A percentile compares a stretch with the other conserved stretches of the same genome.
Conservation (phyloP, 768 basidiomycete species). For the Coprinellus aureogranulatus region DNA sequence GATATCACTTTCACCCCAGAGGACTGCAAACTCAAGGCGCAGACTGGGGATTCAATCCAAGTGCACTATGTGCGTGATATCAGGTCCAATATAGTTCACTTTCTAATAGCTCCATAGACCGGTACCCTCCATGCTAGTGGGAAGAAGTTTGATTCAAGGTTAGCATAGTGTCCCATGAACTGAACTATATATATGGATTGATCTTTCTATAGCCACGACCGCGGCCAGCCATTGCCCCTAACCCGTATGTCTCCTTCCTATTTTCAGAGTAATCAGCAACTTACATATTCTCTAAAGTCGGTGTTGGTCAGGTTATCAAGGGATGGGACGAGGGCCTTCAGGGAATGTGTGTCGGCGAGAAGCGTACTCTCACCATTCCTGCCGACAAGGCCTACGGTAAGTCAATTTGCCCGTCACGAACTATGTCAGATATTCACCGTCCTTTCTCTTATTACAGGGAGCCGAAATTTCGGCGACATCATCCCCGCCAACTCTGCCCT, state of each 20-base stretch:
- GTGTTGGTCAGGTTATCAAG: constrained; percentile 75
- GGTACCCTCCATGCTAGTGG: constrained; percentile 77
- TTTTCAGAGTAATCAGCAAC: not conserved
- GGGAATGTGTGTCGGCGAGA: constrained; percentile 86
- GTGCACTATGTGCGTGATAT: constrained; percentile 70
- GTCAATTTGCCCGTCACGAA: constrained; percentile 25
- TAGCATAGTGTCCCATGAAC: constrained; percentile 13
- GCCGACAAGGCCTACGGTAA: constrained; percentile 77
- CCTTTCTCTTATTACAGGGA: constrained; percentile 40
- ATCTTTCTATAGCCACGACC: constrained; percentile 39
- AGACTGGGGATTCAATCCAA: constrained; percentile 59
- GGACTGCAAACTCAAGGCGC: constrained; percentile 52
- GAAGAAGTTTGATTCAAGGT: constrained; percentile 89
- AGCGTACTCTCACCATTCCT: constrained; percentile 87
- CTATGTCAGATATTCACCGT: not conserved
- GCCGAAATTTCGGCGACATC: constrained; percentile 68
- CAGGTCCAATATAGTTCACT: not conserved
- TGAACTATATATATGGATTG: not conserved
- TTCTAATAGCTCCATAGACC: constrained; percentile 45
- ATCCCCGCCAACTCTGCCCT: constrained; percentile 81
- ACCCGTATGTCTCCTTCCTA: constrained; percentile 47
- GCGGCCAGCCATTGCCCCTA: constrained; percentile 71
- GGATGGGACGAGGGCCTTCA: constrained; percentile 83
- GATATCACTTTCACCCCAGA: constrained; percentile 61
- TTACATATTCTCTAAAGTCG: constrained; percentile 45